Base-by-base conservation (phyloP, 306 rosid genomes). In the Pterocarpus santalinus region DNA sequence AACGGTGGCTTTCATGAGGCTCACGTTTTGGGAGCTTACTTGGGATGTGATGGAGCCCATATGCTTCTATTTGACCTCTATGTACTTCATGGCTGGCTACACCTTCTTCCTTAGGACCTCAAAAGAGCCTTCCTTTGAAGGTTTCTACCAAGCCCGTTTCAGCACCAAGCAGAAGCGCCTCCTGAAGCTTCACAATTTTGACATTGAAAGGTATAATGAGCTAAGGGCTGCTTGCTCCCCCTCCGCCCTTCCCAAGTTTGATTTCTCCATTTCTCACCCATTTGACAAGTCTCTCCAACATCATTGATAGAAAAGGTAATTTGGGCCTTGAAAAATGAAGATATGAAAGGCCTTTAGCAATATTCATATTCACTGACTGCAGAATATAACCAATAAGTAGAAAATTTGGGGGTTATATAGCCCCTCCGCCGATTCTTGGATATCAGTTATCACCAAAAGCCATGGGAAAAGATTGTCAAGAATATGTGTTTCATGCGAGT, bases 1-100 rank as follows among this genome's bases (percentile, higher is more conserved):
- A 72, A 93, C 97, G 36, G 76, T 84, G 0, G 91, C 77, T 17
- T 90, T 86, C 90, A 83, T 94, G 91, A 90, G 98, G 90, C 89
- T 94, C 39, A 94, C 98, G 0, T 94, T 94, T 81, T 94, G 98
- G 98, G 98, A 94, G 79, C 98, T 94, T 1, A 84, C 91, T 0
- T 94, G 98, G 98, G 98, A 94, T 82, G 94, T 94, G 61, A 94
- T 94, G 97, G 98, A 94, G 76, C 98, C 98, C 34, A 86, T 94
- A 56, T 94, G 97, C 91, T 91, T 90, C 82, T 91, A 79, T 65
- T 82, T 94, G 14, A 94, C 97, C 4, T 87, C 98, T 8, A 53
- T 79, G 52, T 91, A 91, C 85, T 94, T 88, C 87, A 91, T 91
- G 89, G 91, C 87, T 3, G 89, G 93, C 28, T 91, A 86, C 72